These are phyloP conservation scores for Globisporangium splendens DNA, from an alignment of 352 stramenopile genomes.

Conservation along the genomic window DNA sequence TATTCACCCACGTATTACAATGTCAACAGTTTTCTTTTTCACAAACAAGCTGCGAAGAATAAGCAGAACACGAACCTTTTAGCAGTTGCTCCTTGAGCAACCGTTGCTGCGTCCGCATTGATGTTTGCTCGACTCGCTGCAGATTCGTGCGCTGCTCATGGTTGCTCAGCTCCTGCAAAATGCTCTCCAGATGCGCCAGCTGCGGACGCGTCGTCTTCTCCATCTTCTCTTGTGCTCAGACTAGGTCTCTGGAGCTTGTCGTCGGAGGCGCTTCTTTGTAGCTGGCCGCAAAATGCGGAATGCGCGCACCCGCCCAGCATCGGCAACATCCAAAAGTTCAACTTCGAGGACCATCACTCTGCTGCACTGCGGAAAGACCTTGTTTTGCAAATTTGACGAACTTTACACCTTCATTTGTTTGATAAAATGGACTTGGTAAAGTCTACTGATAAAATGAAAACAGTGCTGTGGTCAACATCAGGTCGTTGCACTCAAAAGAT, in stretches of 20 bases:
- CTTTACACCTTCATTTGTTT: not conserved
- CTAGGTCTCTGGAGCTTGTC: not conserved
- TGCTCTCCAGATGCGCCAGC: conserved; percentile 45
- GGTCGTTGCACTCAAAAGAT: not conserved
- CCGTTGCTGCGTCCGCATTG: conserved; percentile 40
- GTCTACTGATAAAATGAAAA: not conserved
- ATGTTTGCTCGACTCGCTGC: conserved; percentile 42
- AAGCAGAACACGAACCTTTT: conserved; percentile 21
- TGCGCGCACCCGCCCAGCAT: not conserved
- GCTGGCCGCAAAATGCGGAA: conserved; percentile 5
- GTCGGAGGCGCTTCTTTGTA: not conserved
- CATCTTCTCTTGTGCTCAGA: not conserved
- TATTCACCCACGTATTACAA: not conserved
- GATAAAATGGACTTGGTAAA: not conserved
- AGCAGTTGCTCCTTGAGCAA: conserved; percentile 54
- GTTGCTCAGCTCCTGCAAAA: conserved; percentile 49
- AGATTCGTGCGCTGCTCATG: conserved; percentile 43
- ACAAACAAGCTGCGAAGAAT: too few relatives aligned
- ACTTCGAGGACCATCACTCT: conserved; percentile 14
- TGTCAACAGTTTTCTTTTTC: too few relatives aligned
- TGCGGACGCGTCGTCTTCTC: conserved; percentile 14
- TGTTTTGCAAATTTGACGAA: not conserved
- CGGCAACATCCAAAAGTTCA: conserved; percentile 5
- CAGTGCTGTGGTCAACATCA: not conserved
- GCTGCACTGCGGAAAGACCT: not conserved